Conservation (phyloP, 768 basidiomycete genomes). For the Macrolepiota dolichaula region DNA sequence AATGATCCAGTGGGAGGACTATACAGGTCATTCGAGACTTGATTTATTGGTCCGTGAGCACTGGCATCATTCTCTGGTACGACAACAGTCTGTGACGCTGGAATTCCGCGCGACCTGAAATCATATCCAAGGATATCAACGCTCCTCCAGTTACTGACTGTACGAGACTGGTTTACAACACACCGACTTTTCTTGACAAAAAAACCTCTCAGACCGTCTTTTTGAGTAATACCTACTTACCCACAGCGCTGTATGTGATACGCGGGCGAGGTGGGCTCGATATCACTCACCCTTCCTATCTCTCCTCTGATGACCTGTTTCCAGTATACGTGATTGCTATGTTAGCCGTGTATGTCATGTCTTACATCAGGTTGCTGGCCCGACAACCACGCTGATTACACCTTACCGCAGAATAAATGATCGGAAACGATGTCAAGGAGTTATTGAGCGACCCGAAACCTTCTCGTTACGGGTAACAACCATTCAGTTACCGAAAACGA, state of each 20-base stretch:
- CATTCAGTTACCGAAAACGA: not conserved
- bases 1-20: not conserved
- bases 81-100: not conserved
- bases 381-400: not conserved
- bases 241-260: not conserved
- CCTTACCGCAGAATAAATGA: not conserved
- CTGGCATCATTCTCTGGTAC: not conserved
- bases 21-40: not conserved
- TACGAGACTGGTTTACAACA: not conserved
- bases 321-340: not conserved
- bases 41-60: not conserved
- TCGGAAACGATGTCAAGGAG: not conserved
- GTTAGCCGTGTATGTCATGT: not conserved
- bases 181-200: not conserved
- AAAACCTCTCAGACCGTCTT: not conserved
- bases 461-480: not conserved
- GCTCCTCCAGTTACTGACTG: not conserved
- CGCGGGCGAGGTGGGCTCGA: not conserved
- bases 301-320: not conserved
- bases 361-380: not conserved
- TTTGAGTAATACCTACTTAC: not conserved
- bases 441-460: not conserved
- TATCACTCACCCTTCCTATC: not conserved
- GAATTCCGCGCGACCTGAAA: not conserved
- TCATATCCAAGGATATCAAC: not conserved